phyloP scores from a whole-genome alignment of 2,329 filamentous ascomycete genomes.

The Thelonectria olida region DNA sequence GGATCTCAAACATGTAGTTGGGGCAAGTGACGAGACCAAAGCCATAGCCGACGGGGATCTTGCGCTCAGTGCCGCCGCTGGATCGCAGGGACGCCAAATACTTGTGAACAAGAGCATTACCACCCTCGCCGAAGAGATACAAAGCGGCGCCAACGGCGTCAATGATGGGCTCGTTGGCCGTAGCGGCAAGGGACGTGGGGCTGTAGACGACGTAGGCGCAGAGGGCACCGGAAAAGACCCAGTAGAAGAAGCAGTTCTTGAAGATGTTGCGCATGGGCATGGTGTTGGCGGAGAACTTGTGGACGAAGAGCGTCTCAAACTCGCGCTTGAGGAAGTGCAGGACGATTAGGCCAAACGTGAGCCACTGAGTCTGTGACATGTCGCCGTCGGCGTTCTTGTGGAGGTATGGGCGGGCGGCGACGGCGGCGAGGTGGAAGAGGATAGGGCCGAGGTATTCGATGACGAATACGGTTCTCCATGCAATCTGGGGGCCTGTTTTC shows the following conservation, averaged over 20 bases:
- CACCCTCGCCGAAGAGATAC: conserved; percentile 80
- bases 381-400: conserved; percentile 55
- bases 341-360: conserved; percentile 78
- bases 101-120: conserved; percentile 82
- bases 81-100: conserved; percentile 81
- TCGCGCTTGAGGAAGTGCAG: conserved; percentile 96
- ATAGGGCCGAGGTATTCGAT: conserved; percentile 95
- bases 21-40: conserved; percentile 92
- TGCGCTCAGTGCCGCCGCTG: conserved; percentile 82
- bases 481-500: conserved; percentile 79
- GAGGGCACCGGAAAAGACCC: conserved; percentile 81
- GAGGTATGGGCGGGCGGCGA: conserved; percentile 75
- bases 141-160: conserved; percentile 76
- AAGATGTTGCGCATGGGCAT: conserved; percentile 93
- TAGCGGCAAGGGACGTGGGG: conserved; percentile 74
- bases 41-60: conserved; percentile 86
- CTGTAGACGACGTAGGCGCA: conserved; percentile 88
- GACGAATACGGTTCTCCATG: conserved; percentile 93
- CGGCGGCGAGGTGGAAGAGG: conserved; percentile 80
- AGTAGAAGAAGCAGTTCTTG: conserved; percentile 97
- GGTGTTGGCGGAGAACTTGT: conserved; percentile 93
- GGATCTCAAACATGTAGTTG: conserved; percentile 94
- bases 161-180: conserved; percentile 56
- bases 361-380: conserved; percentile 74
- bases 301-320: conserved; percentile 91